Percentiles rank a stretch among this genome's conserved stretches.
Conservation (phyloP, 2,329 filamentous ascomycete species). For the Phyllosticta ampelicida region DNA sequence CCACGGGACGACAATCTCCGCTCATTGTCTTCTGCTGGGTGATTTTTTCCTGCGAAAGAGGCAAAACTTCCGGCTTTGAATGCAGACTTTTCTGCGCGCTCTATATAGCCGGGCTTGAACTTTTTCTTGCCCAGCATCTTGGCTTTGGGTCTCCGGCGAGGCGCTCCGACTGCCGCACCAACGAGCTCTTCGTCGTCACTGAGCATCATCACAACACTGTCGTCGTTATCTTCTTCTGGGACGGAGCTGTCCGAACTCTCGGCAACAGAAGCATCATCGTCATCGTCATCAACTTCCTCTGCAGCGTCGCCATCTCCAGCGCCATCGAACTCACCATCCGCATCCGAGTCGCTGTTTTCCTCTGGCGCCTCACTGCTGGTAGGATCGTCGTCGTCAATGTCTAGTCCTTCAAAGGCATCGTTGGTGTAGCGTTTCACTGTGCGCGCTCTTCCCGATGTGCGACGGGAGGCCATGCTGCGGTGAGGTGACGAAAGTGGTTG, state of each 20-base stretch:
- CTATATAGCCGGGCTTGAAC: constrained; percentile 3
- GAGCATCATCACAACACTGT: constrained; percentile 4
- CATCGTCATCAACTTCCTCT: constrained; percentile 14
- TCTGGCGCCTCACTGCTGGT: constrained; percentile 9
- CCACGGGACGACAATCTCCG: constrained; percentile 14
- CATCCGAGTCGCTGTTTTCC: constrained; percentile 22
- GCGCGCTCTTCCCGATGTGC: constrained; percentile 6
- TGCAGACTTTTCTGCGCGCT: constrained; percentile 13
- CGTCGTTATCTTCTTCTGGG: constrained; percentile 9
- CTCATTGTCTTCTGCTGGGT: constrained; percentile 4
- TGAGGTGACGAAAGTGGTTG: too few relatives aligned
- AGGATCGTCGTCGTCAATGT: constrained; percentile 14
- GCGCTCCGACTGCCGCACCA: background rate
- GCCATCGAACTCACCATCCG: constrained; percentile 22
- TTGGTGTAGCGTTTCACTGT: constrained; percentile 18
- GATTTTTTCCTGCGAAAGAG: constrained; percentile 10
- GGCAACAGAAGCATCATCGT: constrained; percentile 11
- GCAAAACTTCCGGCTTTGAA: constrained; percentile 15
- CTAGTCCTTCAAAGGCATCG: constrained; percentile 26
- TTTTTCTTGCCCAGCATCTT: constrained; percentile 5
- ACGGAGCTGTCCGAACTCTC: constrained; percentile 1
- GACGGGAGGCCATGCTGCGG: constrained; percentile 7
- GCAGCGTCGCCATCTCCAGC: constrained; percentile 6
- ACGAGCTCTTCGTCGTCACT: constrained; percentile 19
- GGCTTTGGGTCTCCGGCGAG: background rate